phyloP scores from a whole-genome alignment of 306 rosid species.

The Heteromeles arbutifolia region DNA sequence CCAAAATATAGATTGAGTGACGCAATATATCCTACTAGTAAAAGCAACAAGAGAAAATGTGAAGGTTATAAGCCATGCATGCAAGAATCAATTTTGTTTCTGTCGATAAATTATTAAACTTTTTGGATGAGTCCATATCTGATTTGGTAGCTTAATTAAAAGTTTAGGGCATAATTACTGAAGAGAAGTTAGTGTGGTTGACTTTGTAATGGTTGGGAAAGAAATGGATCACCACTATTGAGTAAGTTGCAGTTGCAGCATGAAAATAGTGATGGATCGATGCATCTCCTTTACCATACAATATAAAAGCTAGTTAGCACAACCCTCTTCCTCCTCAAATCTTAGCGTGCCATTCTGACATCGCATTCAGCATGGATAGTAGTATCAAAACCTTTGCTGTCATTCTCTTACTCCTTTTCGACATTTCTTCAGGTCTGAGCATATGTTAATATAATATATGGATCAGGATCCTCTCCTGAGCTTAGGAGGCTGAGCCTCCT shows the following conservation, averaged over 20 bases:
- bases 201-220: constrained; percentile 10
- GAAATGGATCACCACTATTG: neutral
- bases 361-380: constrained; percentile 3
- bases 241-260: constrained; percentile 4
- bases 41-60: neutral
- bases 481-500: too few relatives aligned
- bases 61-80: constrained; percentile 1
- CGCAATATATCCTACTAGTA: neutral
- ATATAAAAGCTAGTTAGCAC: constrained; percentile 1
- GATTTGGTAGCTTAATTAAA: neutral
- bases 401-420: constrained; percentile 28
- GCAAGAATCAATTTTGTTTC: neutral
- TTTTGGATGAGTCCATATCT: neutral
- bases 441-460: constrained; percentile 2
- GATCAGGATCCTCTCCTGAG: too few relatives aligned
- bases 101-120: neutral
- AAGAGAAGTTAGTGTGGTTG: constrained; percentile 1
- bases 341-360: neutral
- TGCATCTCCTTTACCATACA: neutral
- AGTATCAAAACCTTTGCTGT: constrained; percentile 5
- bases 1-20: neutral
- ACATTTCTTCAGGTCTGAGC: constrained; percentile 38
- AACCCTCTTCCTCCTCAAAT: neutral
- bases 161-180: neutral
- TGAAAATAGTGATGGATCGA: neutral